These are phyloP conservation scores for Aurinia saxatilis DNA, from an alignment of 345 rosid species.

Conservation along the genomic window DNA sequence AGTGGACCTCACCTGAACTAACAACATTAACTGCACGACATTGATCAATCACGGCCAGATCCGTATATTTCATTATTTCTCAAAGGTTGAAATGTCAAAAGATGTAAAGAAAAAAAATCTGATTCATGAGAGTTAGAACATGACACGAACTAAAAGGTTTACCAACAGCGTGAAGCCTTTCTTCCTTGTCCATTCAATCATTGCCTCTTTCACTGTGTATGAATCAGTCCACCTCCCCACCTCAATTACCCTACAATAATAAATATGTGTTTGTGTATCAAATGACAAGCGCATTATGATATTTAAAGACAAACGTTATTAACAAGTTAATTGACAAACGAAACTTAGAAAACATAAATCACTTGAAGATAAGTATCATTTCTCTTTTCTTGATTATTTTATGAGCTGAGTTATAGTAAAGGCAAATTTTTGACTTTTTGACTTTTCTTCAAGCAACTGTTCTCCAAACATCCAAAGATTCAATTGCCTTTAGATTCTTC, in stretches of 20 bases:
- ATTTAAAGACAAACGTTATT: background rate
- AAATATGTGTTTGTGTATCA: background rate
- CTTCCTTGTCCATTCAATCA: conserved; percentile 9
- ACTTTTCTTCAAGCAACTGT: too few species aligned
- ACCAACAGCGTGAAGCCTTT: conserved; percentile 11
- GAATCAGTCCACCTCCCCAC: conserved; percentile 19
- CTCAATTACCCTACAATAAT: background rate
- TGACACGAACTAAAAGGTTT: conserved; percentile 22
- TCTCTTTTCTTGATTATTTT: too few species aligned
- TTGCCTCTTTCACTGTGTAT: conserved; percentile 8
- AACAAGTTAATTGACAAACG: too few species aligned
- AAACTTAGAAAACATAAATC: too few species aligned
- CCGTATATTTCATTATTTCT: conserved; percentile 9
- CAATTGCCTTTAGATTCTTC: too few species aligned
- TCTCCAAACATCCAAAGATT: too few species aligned
- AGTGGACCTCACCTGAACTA: conserved; percentile 20
- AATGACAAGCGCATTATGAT: background rate
- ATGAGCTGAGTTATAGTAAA: too few species aligned
- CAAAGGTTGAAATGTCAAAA: conserved; percentile 6
- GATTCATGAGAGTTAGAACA: conserved; percentile 26
- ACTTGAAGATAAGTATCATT: background rate
- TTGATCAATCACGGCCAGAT: background rate
- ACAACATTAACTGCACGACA: conserved; percentile 8
- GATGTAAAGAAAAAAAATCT: conserved; percentile 1
- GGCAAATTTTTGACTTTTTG: too few species aligned